Conservation (phyloP, 1,139 yeast genomes). For the Blastobotrys buckinghamii region DNA sequence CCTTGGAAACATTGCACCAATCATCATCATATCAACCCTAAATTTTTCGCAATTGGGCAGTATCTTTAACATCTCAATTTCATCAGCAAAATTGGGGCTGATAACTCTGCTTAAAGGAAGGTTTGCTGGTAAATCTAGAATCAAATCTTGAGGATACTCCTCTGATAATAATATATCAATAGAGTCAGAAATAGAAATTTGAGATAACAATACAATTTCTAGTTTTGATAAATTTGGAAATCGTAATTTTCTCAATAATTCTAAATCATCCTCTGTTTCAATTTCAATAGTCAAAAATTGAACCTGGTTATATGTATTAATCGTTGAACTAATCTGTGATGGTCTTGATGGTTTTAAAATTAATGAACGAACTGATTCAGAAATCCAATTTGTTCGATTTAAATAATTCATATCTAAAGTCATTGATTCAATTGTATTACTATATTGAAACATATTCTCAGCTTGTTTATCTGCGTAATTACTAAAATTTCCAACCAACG, state of each 20-base stretch:
- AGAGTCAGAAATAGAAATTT: background rate
- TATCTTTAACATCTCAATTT: background rate
- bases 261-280: background rate
- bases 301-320: background rate
- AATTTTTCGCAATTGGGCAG: slow-evolving; percentile 2
- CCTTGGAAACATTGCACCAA: slow-evolving; percentile 2
- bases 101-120: background rate
- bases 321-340: background rate
- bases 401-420: slow-evolving; percentile 6
- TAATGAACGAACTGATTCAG: background rate
- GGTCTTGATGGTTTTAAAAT: background rate
- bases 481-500: slow-evolving; percentile 4
- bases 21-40: background rate
- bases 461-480: slow-evolving; percentile 5
- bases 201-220: background rate
- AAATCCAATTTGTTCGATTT: slow-evolving; percentile 1
- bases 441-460: background rate
- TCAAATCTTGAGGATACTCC: background rate
- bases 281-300: slow-evolving; percentile 1
- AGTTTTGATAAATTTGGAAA: slow-evolving; percentile 1
- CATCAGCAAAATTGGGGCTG: background rate
- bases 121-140: slow-evolving; percentile 1
- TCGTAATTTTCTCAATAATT: background rate
- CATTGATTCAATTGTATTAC: background rate
- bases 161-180: background rate